Evolutionary conservation across 805 yeast genomes (phyloP), one percentile per base, ranked within the genome.

Genomic region (Brettanomyces nanus): DNA sequence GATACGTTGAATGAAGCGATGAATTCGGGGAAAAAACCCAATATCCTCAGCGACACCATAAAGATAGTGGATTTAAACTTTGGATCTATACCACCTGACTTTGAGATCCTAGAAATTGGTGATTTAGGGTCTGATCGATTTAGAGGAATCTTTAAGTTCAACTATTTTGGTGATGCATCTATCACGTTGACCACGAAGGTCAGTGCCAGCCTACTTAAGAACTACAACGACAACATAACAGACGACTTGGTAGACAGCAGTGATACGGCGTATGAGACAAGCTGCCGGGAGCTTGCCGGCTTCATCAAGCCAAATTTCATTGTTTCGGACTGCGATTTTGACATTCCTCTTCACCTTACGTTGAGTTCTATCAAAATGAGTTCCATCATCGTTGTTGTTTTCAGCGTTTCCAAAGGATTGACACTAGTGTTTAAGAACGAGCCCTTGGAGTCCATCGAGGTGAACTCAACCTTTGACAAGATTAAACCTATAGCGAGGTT

Each of bases 401-500:
- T 83, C 55, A 75, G 82, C 21, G 80, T 83, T 50, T 69, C 82
- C 3, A 85, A 85, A 52, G 95, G 95, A 1, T 68, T 86, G 40
- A 86, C 95, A 0, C 63, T 86, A 29, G 95, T 86, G 22, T 86
- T 86, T 62, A 73, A 89, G 48, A 86, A 86, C 58, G 95, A 86
- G 58, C 95, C 95, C 1, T 66, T 86, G 39, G 95, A 85, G 47
- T 73, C 79, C 17, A 85, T 86, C 44, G 78, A 77, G 48, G 94
- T 86, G 11, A 75, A 79, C 44, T 83, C 94, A 4, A 80, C 95
- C n/a, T 86, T 86, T 58, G 95, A 86, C 60, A 75, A 78, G 29
- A 81, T 86, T 31, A 82, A 81, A 36, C 87, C 87, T 1, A 74
- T 86, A 48, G 92, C 94, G n/a, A 72, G 76, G 41, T 83, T 85